Conservation (phyloP, 2,329 filamentous ascomycete genomes). For the Penicillium concentricum region DNA sequence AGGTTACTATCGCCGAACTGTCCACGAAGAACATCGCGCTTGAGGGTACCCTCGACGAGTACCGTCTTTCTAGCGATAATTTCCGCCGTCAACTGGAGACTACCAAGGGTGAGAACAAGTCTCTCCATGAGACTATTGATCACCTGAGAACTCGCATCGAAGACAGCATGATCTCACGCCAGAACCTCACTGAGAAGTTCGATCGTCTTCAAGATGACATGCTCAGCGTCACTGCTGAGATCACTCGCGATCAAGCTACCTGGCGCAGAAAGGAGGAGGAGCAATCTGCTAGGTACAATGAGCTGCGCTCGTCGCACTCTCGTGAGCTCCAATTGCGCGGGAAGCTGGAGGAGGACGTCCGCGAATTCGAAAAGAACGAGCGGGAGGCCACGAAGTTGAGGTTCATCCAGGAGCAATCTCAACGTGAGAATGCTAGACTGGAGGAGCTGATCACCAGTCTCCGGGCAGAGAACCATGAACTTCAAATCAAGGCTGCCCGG, state of each 20-base stretch:
- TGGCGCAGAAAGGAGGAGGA: conserved; percentile 69
- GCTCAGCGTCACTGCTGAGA: conserved; percentile 71
- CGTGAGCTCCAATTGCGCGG: conserved; percentile 66
- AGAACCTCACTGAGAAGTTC: conserved; percentile 81
- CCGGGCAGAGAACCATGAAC: conserved; percentile 60
- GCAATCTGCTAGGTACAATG: conserved; percentile 54
- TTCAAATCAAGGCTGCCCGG: conserved; percentile 66
- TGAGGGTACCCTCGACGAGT: conserved; percentile 62
- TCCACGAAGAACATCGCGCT: conserved; percentile 61
- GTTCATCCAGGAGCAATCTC: conserved; percentile 69
- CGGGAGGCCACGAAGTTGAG: conserved; percentile 75
- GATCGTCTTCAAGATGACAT: conserved; percentile 85
- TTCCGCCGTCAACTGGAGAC: conserved; percentile 55
- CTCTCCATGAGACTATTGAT: conserved; percentile 70
- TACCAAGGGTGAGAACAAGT: conserved; percentile 63
- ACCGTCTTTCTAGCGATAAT: conserved; percentile 59
- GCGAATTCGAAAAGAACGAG: conserved; percentile 66
- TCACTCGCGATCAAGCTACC: conserved; percentile 76
- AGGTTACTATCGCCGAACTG: conserved; percentile 53
- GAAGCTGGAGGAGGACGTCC: conserved; percentile 60
- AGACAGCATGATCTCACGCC: conserved; percentile 80
- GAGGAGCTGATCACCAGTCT: conserved; percentile 54
- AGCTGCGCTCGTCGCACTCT: conserved; percentile 58
- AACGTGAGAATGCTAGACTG: conserved; percentile 63
- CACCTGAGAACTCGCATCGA: conserved; percentile 75